A percentile compares a stretch with the other conserved stretches of the same genome.
phyloP scores from a whole-genome alignment of 208 protist genomes.

The Trypanosoma platydactyli region DNA sequence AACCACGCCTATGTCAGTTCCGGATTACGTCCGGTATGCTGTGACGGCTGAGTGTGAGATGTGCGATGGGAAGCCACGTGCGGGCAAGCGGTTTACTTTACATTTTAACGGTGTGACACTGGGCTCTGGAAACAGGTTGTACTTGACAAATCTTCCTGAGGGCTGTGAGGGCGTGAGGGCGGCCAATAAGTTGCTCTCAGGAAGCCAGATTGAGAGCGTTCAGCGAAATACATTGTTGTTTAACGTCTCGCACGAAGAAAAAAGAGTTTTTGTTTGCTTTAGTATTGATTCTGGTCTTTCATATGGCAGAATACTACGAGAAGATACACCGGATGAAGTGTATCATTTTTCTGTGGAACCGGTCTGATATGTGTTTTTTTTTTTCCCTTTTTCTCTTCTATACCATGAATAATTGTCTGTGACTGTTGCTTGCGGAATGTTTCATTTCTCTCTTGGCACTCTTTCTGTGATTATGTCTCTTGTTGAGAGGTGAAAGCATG shows the following conservation, averaged over 20 bases:
- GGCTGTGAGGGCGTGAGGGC: conserved; percentile 6
- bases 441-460: conserved; percentile 22
- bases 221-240: conserved; percentile 12
- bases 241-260: background rate
- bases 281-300: conserved; percentile 17
- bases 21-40: conserved; percentile 23
- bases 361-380: conserved; percentile 6
- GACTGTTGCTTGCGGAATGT: too few relatives aligned
- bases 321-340: conserved; percentile 11
- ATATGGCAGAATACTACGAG: conserved; percentile 17
- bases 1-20: conserved; percentile 8
- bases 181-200: conserved; percentile 1
- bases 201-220: conserved; percentile 13
- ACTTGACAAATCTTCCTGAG: conserved; percentile 14
- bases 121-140: conserved; percentile 8
- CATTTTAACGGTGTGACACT: conserved; percentile 17
- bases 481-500: background rate
- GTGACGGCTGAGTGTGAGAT: conserved; percentile 25
- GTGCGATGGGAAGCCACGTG: conserved; percentile 16
- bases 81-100: conserved; percentile 17
- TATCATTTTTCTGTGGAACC: conserved; percentile 6
- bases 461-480: conserved; percentile 8
- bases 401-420: too few relatives aligned
- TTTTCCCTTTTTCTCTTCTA: background rate
- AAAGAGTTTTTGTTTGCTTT: conserved; percentile 17